Evolutionary conservation across 2,329 filamentous ascomycete genomes (phyloP).

Genomic region (Aureobasidium sp.): DNA sequence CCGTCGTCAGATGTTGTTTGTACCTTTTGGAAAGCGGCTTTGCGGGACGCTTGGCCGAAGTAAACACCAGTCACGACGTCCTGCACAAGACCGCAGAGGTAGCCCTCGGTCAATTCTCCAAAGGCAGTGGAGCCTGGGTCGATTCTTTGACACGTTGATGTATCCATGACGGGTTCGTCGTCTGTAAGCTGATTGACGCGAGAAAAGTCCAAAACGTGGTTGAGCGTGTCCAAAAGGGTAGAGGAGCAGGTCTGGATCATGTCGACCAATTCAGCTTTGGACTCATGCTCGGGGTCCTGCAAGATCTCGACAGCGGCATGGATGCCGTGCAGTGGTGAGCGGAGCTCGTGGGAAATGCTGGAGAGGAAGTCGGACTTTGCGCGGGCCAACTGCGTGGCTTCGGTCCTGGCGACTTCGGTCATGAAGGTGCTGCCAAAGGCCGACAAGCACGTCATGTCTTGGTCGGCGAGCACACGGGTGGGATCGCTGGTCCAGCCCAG

Average conservation of each 20-base stretch:
- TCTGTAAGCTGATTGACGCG: conserved; percentile 19
- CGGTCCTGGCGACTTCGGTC: conserved; percentile 45
- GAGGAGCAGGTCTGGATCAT: conserved; percentile 42
- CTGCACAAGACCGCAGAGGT: not conserved
- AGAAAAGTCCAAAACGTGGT: conserved; percentile 13
- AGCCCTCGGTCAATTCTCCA: not conserved
- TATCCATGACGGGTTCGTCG: not conserved
- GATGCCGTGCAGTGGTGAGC: conserved; percentile 26
- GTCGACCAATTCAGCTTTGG: conserved; percentile 34
- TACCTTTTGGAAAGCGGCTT: not conserved
- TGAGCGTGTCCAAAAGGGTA: conserved; percentile 39
- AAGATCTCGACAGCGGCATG: conserved; percentile 34
- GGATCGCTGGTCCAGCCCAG: conserved; percentile 37
- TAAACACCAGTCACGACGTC: conserved; percentile 4
- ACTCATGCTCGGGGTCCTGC: conserved; percentile 32
- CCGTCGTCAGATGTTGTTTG: not conserved
- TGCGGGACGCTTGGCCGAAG: conserved; percentile 1
- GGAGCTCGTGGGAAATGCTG: conserved; percentile 35
- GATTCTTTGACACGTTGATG: not conserved
- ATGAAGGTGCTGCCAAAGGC: conserved; percentile 51
- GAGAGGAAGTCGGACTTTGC: conserved; percentile 36
- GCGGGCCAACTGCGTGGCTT: conserved; percentile 39
- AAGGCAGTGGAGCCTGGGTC: no score
- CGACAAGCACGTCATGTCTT: conserved; percentile 19
- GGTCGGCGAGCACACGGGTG: conserved; percentile 27